Conservation (phyloP, 345 rosid species). For the Linum tenue region DNA sequence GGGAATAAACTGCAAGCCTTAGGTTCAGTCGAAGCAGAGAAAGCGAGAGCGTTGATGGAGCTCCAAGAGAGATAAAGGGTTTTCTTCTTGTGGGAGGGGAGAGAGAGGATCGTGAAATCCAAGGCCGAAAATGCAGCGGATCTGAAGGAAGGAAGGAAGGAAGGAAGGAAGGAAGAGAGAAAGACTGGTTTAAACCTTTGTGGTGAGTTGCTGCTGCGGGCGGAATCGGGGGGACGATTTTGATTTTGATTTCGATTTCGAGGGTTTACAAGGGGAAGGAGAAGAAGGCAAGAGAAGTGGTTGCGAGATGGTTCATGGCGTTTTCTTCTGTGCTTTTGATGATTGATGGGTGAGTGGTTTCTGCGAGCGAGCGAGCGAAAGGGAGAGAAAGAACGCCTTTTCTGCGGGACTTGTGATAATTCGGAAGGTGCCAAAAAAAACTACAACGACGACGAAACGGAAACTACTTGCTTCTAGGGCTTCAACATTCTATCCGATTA, state of each 20-base stretch:
- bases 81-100: not conserved
- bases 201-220: not conserved
- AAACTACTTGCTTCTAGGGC: not conserved
- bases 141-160: conserved; percentile 13
- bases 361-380: not conserved
- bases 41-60: not conserved
- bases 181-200: no score
- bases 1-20: not conserved
- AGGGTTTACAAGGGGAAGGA: not conserved
- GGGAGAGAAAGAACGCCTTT: not conserved
- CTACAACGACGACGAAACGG: not conserved
- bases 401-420: not conserved
- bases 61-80: not conserved
- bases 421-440: not conserved
- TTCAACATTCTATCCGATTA: not conserved
- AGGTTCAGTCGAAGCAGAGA: not conserved
- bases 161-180: not conserved
- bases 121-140: conserved; percentile 17
- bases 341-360: not conserved
- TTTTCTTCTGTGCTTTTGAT: not conserved
- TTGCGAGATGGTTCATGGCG: not conserved
- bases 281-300: not conserved
- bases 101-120: conserved; percentile 21
- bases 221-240: not conserved
- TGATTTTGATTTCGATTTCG: no score